phyloP scores from a whole-genome alignment of 768 basidiomycete species.

The Floccularia luteovirens region DNA sequence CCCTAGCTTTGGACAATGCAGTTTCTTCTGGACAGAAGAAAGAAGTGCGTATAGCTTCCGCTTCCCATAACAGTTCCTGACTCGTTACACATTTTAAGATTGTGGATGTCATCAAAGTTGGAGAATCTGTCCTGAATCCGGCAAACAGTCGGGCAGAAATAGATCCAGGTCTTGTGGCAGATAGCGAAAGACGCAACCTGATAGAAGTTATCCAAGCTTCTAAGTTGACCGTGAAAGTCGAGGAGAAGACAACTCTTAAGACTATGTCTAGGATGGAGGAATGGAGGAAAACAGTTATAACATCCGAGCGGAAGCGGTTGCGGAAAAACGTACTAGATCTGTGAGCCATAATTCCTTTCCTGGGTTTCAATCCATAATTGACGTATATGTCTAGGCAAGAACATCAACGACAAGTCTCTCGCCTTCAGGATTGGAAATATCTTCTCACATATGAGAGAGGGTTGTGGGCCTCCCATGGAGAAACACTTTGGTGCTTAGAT shows the following conservation, averaged over 20 bases:
- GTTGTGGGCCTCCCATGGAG: conserved; percentile 61
- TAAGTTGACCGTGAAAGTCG: conserved; percentile 54
- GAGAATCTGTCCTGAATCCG: conserved; percentile 46
- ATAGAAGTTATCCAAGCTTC: conserved; percentile 48
- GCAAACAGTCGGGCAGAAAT: conserved; percentile 38
- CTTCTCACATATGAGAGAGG: conserved; percentile 71
- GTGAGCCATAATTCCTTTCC: conserved; percentile 29
- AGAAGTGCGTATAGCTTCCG: conserved; percentile 38
- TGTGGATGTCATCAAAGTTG: conserved; percentile 47
- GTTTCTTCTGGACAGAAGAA: conserved; percentile 62
- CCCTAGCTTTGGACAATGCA: conserved; percentile 56
- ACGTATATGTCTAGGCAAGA: conserved; percentile 51
- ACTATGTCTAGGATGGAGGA: conserved; percentile 56
- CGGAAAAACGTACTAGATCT: conserved; percentile 68
- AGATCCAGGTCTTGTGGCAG: conserved; percentile 44
- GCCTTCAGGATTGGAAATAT: conserved; percentile 52
- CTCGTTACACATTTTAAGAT: conserved; percentile 27
- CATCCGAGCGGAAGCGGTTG: conserved; percentile 64
- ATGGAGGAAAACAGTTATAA: conserved; percentile 65
- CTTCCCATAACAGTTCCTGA: not conserved
- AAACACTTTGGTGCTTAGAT: conserved; percentile 68
- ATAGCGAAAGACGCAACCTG: conserved; percentile 44
- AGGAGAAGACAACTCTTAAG: conserved; percentile 56
- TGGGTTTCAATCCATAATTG: not conserved
- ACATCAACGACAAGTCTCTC: conserved; percentile 59